Evolutionary conservation across 768 basidiomycete species (phyloP), one percentile per base, ranked within the genome.

Genomic region (Trametes meyenii): DNA sequence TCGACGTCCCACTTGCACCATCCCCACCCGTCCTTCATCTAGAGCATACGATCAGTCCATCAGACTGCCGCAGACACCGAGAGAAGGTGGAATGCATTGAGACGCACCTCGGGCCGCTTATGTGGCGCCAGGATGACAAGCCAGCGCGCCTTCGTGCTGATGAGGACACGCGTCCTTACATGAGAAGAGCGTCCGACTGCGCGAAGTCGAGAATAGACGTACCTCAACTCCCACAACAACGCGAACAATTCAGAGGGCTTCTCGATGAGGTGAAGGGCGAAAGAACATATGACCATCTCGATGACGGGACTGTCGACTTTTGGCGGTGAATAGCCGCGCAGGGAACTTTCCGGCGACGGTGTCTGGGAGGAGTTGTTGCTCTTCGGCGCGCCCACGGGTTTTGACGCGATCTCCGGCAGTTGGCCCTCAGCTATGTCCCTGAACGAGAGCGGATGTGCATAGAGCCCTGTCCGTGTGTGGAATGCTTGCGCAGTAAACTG

Each of bases 231-330:
- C 76, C 81, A 85, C 13, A 90, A 75, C 8, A 91, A 74, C 8
- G 85, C 76, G 68, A 85, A 92, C 19, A 90, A 75, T 55, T 85
- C 83, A 0, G 85, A 87, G 2, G 84, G 69, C 24, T 78, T 79
- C 46, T 84, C 82, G 35, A 90, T 72, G 38, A 92, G 83, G 67
- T 92, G 89, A 29, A 92, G 72, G 10, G 88, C 89, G 67, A 90
- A 91, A 3, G 89, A 90, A 67, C 88, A 88, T 21, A 91, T 70
- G 14, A 86, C 82, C 73, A 91, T 79, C 65, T 92, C 88, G 43
- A 85, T 71, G 42, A 61, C 60, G 19, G 42, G 57, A 11, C 35
- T 35, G 8, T 26, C 44, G 17, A 23, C 24, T 33, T n/a, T 45
- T 2, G 61, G n/a, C 21, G 54, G 45, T 16, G 51, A 43, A 12